Percentiles rank a stretch among this genome's conserved stretches.
These are phyloP conservation scores for Gleditsia sinensis DNA, from an alignment of 306 rosid species.

Conservation along the genomic window DNA sequence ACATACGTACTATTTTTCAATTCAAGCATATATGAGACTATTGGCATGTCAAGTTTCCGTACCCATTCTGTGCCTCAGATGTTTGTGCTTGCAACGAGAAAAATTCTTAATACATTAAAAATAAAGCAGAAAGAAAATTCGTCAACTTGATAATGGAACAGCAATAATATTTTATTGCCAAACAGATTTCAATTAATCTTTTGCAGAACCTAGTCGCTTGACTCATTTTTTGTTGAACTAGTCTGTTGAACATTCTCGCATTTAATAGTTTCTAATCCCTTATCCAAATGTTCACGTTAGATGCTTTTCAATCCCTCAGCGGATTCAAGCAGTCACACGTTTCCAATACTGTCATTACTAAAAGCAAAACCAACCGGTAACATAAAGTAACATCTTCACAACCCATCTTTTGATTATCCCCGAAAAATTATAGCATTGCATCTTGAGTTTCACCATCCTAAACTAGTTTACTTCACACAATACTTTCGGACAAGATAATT, in stretches of 20 bases:
- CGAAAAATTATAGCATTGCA: neutral
- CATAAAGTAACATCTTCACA: neutral
- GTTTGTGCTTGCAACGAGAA: neutral
- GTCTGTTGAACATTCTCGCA: neutral
- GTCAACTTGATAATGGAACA: neutral
- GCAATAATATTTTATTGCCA: neutral
- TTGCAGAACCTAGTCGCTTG: neutral
- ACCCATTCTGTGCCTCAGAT: neutral
- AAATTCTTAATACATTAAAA: neutral
- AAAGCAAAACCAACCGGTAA: neutral
- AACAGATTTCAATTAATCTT: neutral
- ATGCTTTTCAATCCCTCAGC: neutral
- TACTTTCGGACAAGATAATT: conserved; percentile 12
- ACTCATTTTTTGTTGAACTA: no score
- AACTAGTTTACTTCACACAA: neutral
- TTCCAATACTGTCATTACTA: neutral
- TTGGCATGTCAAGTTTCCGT: neutral
- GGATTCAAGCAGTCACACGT: neutral
- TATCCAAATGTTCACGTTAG: neutral
- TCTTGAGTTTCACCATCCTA: neutral
- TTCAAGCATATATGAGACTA: neutral
- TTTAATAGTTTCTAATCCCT: neutral
- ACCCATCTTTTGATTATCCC: neutral
- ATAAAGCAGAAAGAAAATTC: neutral
- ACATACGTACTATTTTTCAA: neutral